A percentile compares a stretch with the other conserved stretches of the same genome.
These are phyloP conservation scores for Moringa oleifera DNA, from an alignment of 345 rosid species.

Conservation along the genomic window DNA sequence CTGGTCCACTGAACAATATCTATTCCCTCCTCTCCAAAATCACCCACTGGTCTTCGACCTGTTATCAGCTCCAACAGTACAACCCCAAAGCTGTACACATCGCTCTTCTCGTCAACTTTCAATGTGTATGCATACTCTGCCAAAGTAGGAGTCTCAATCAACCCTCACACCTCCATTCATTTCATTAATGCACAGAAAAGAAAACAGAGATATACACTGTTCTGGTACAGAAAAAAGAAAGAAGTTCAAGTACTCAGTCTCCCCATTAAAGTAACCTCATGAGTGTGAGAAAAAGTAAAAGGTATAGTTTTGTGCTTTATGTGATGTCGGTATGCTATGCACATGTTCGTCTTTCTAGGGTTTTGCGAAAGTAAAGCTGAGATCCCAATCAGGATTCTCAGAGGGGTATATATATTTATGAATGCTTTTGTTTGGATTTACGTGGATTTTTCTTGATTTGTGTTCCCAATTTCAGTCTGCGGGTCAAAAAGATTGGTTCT, in stretches of 20 bases:
- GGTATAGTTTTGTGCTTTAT: slow-evolving; percentile 7
- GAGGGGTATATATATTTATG: slow-evolving; percentile 3
- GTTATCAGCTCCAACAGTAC: slow-evolving; percentile 72
- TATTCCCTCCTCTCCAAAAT: slow-evolving; percentile 73
- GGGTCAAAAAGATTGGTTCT: slow-evolving; percentile 21
- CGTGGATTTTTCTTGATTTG: neutral
- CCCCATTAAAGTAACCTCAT: neutral
- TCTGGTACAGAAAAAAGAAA: too few species aligned
- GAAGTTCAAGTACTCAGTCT: neutral
- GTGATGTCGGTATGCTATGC: neutral
- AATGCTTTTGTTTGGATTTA: neutral
- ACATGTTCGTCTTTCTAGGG: slow-evolving; percentile 23
- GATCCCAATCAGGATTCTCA: slow-evolving; percentile 26
- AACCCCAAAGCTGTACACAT: slow-evolving; percentile 90
- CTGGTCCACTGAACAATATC: slow-evolving; percentile 93
- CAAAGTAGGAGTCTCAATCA: too few species aligned
- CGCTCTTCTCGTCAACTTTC: slow-evolving; percentile 85
- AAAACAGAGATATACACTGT: too few species aligned
- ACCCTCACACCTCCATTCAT: neutral
- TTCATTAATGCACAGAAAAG: neutral
- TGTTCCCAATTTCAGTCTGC: slow-evolving; percentile 10
- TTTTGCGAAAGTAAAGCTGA: slow-evolving; percentile 25
- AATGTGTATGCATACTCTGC: slow-evolving; percentile 88
- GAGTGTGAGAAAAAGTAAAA: slow-evolving; percentile 1
- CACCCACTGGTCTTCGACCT: slow-evolving; percentile 77